Evolutionary conservation across 495 filamentous ascomycete genomes (phyloP), one percentile per base, ranked within the genome.

Genomic region (Penicillium canescens): DNA sequence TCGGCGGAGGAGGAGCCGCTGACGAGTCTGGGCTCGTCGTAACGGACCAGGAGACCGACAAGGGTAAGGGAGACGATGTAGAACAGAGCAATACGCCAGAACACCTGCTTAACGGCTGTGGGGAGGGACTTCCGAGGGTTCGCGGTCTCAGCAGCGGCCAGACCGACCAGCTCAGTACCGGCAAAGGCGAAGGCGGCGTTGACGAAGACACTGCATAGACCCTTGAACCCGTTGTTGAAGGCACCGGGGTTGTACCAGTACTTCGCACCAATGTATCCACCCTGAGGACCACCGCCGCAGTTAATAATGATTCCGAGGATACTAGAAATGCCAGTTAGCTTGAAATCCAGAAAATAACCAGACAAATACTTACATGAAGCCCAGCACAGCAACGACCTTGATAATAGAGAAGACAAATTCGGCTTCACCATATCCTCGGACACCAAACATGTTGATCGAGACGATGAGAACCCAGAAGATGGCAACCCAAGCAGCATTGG

Each of bases 201-300:
- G 56, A 97, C 92, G 56, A 98, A 93, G 50, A 96, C 90, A 65
- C 85, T 88, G 78, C 92, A 97, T 11, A 98, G 78, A 37, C 93
- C 93, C 65, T 96, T 95, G 81, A 97, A 96, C 39, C 93, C 92
- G 65, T 95, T 82, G 73, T 92, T 71, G 70, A 97, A 96, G 9
- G 93, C 91, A 37, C 93, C 93, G 0, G 93, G 93, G 37, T 88
- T 37, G n/a, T 75, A 59, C 92, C 92, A 98, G 74, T 87, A 89
- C 21, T 69, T 74, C n/a, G 83, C 89, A 48, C 93, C 93, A 54
- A 97, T 89, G 68, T 96, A 96, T 11, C 83, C 84, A 33, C 85
- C 85, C 33, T 78, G 51, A 0, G 88, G 86, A 4, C 83, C 89
- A 46, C 94, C 94, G 36, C 92, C 91, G 47, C 84, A 85, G 64